Percentiles rank a stretch among this genome's conserved stretches.
Conservation (phyloP, 2,329 filamentous ascomycete genomes). For the Curvularia hawaiiensis region DNA sequence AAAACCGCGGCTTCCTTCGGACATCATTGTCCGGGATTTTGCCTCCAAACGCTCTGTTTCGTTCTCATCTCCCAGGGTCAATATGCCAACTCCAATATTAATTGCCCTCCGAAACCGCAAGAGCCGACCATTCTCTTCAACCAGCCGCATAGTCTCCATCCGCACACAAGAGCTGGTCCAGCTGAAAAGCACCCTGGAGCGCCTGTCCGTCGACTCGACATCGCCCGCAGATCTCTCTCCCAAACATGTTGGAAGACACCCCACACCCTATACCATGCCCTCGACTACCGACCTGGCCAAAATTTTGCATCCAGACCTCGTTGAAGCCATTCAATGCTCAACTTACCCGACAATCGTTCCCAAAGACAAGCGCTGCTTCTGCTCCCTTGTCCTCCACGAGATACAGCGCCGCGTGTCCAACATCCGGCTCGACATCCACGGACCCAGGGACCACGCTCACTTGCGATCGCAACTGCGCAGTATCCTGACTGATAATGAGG, state of each 20-base stretch:
- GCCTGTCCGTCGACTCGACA: neutral
- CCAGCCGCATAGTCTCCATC: neutral
- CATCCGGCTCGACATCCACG: neutral
- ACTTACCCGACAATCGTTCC: neutral
- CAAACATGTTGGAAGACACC: neutral
- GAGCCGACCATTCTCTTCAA: neutral
- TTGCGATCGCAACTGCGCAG: neutral
- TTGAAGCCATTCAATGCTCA: neutral
- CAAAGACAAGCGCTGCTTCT: constrained; percentile 5
- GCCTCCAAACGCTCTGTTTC: neutral
- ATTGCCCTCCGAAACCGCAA: neutral
- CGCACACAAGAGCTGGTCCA: neutral
- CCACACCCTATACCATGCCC: neutral
- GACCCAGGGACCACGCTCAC: neutral
- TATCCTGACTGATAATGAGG: neutral
- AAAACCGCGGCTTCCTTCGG: neutral
- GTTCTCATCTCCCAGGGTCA: neutral
- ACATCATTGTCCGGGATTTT: neutral
- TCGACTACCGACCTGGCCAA: neutral
- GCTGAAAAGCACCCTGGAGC: neutral
- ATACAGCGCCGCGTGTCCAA: neutral
- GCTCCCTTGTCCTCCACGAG: constrained; percentile 5
- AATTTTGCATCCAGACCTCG: neutral
- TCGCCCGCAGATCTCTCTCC: neutral
- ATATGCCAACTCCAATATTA: neutral